Percentiles rank a stretch among this genome's conserved stretches.
Evolutionary conservation across 495 filamentous ascomycete genomes (phyloP).

Genomic region (Copromyces sp.): DNA sequence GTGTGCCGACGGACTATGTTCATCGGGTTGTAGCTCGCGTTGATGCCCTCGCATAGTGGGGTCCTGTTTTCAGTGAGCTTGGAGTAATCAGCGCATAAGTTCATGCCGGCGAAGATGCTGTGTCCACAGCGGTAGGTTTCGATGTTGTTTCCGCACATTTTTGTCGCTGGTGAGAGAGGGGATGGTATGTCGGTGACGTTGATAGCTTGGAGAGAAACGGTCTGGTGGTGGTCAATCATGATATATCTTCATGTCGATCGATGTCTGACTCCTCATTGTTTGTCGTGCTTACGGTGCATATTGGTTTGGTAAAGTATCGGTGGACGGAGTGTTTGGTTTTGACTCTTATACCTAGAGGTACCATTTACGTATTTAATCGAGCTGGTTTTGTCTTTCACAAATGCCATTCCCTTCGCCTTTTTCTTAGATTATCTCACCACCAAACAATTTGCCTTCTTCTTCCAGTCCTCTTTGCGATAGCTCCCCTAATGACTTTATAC

Average conservation of each 20-base stretch:
- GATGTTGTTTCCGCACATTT: background rate
- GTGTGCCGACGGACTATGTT: background rate
- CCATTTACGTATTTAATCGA: background rate
- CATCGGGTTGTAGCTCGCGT: background rate
- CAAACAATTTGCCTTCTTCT: background rate
- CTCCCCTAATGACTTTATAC: background rate
- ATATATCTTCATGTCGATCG: background rate
- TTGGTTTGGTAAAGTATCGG: background rate
- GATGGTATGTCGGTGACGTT: background rate
- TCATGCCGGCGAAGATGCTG: background rate
- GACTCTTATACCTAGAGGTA: background rate
- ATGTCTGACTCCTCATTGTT: background rate
- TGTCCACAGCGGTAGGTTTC: background rate
- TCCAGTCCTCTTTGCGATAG: background rate
- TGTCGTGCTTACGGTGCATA: background rate
- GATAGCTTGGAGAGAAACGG: background rate
- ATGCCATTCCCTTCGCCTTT: background rate
- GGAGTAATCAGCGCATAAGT: background rate
- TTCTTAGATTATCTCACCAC: background rate
- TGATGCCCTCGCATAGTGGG: background rate
- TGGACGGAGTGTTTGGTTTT: background rate
- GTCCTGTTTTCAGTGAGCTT: background rate
- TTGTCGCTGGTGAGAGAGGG: background rate
- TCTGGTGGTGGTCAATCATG: accelerated
- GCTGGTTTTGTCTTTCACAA: background rate